Evolutionary conservation across 2,329 filamentous ascomycete genomes (phyloP), one percentile per base, ranked within the genome.

Genomic region (Talaromyces sp.): DNA sequence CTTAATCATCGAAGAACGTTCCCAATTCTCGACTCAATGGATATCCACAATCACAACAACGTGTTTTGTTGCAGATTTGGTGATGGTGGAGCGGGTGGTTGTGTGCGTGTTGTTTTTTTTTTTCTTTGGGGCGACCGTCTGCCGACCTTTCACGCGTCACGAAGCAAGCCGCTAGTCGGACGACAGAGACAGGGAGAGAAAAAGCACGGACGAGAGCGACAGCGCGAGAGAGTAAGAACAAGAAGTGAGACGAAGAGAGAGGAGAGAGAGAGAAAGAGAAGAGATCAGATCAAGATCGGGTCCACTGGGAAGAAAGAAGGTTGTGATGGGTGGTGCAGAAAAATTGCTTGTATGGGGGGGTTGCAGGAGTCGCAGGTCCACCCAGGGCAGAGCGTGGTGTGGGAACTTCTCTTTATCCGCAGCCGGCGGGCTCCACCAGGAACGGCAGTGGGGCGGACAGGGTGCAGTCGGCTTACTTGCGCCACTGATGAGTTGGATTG

Each of bases 341-440:
- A 65, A 67, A 67, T 73, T 70, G 71, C 70, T 73, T 72, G 53
- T 71, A 70, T 52, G 52, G 28, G 56, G 52, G 10, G 42, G 55
- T 58, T 52, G 51, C 33, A 36, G 44, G 56, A 51, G 55, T 70
- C 66, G 67, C 60, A 66, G 71, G 71, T 75, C 73, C 44, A 47
- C 72, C 73, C 73, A 75, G 73, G 73, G 72, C 71, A 71, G 73
- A 75, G 66, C 63, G 63, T 72, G 68, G 70, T 68, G 70, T 75
- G 73, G 72, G 70, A 73, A 74, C 70, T 72, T 69, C 64, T 71
- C 70, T 70, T 74, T 75, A 75, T 74, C 73, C 73, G 73, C 73
- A 57, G 75, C 71, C 70, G 71, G 71, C 67, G 72, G 73, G 71
- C 75, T 75, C 73, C 73, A 75, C 73, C 69, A 71, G 66, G 72